phyloP scores from a whole-genome alignment of 2,329 filamentous ascomycete species.

The Monilinia vaccinii-corymbosi region DNA sequence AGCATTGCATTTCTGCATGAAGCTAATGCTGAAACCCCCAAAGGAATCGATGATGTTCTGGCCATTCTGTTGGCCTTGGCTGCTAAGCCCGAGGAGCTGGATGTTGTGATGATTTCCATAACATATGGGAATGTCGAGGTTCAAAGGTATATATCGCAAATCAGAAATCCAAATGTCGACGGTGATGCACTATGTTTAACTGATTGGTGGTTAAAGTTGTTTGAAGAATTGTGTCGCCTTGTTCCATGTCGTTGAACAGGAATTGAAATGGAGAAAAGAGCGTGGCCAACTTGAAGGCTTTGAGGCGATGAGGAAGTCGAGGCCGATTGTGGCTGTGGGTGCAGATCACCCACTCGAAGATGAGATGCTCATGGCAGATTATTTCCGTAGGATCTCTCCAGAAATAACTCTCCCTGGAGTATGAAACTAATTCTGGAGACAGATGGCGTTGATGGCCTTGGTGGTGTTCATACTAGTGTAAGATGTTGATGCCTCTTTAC shows the following conservation, averaged over 20 bases:
- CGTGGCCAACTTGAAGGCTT: conserved; percentile 63
- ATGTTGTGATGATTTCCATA: conserved; percentile 76
- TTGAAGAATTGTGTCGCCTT: conserved; percentile 81
- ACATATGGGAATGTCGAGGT: conserved; percentile 93
- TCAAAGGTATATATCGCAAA: conserved; percentile 55
- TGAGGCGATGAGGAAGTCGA: conserved; percentile 59
- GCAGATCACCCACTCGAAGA: conserved; percentile 80
- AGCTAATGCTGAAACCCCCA: neutral
- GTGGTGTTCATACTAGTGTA: conserved; percentile 59
- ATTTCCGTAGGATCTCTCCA: conserved; percentile 61
- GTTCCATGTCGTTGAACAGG: conserved; percentile 86
- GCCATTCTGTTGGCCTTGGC: conserved; percentile 82
- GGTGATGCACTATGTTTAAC: neutral
- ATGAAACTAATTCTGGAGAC: conserved; percentile 14
- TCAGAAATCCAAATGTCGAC: conserved; percentile 14
- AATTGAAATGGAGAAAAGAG: conserved; percentile 71
- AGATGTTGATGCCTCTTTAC: conserved; percentile 14
- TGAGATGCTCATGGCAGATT: conserved; percentile 69
- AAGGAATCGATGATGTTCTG: conserved; percentile 83
- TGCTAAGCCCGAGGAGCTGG: conserved; percentile 72
- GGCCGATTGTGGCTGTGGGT: conserved; percentile 79
- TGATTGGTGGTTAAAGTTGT: conserved; percentile 45
- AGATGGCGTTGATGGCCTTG: conserved; percentile 71
- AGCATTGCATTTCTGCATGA: too few species aligned
- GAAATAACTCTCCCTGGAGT: neutral